Evolutionary conservation across 208 protist species (phyloP).

Genomic region (Acanthamoeba culbertsoni): DNA sequence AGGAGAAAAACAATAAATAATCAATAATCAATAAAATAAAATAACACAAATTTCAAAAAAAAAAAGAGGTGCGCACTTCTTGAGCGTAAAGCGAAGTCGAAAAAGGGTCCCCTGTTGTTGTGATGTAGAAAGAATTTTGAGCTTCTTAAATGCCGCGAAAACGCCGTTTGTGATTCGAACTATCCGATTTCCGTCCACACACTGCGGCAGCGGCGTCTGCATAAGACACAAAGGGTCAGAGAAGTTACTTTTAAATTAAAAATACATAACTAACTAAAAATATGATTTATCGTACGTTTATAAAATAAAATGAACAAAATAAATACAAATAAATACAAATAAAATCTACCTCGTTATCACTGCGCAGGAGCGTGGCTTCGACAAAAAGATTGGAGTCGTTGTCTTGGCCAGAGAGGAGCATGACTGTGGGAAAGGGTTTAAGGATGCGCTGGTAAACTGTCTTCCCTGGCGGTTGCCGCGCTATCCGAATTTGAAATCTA

Average conservation of each 20-base stretch:
- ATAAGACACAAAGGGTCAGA: background rate
- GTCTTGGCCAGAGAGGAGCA: slow-evolving; percentile 65
- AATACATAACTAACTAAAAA: too few relatives aligned
- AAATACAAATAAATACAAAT: too few relatives aligned
- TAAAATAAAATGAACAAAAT: too few relatives aligned
- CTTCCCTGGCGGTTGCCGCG: slow-evolving; percentile 70
- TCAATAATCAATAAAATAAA: too few relatives aligned
- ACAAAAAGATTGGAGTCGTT: slow-evolving; percentile 76
- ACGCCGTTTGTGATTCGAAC: slow-evolving; percentile 68
- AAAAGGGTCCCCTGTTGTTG: slow-evolving; percentile 77
- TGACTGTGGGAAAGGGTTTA: slow-evolving; percentile 76
- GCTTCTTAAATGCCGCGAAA: slow-evolving; percentile 76
- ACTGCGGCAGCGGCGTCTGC: slow-evolving; percentile 44
- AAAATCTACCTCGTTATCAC: slow-evolving; percentile 66
- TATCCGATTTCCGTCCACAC: slow-evolving; percentile 74
- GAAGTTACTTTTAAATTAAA: too few relatives aligned
- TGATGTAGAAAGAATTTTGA: slow-evolving; percentile 75
- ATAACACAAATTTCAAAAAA: too few relatives aligned
- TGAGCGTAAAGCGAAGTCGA: slow-evolving; percentile 69
- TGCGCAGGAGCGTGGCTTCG: slow-evolving; percentile 69
- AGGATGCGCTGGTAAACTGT: slow-evolving; percentile 80
- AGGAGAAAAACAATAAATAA: too few relatives aligned
- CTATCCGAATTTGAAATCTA: slow-evolving; percentile 71
- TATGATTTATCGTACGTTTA: too few relatives aligned
- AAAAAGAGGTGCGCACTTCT: slow-evolving; percentile 20